These are phyloP conservation scores for Cercospora sesami DNA, from an alignment of 2,329 filamentous ascomycete species.

Conservation along the genomic window DNA sequence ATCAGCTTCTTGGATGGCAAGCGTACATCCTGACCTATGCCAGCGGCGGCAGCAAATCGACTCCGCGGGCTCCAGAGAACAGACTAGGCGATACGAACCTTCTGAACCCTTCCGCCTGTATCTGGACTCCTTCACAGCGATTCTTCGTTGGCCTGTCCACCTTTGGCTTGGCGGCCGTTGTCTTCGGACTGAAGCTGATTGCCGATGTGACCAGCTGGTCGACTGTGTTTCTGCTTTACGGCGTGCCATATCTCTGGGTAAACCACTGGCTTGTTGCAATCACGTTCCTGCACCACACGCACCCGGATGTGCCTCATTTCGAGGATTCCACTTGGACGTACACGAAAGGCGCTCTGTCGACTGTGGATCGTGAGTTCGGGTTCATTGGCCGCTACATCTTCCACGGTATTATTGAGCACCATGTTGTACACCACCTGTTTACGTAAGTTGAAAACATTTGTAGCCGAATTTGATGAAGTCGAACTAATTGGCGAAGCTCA, in stretches of 20 bases:
- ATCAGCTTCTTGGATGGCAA: conserved; percentile 36
- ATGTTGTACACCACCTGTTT: conserved; percentile 60
- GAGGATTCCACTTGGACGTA: conserved; percentile 62
- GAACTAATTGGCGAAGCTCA: conserved; percentile 4
- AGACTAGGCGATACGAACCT: conserved; percentile 44
- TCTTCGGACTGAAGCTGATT: conserved; percentile 54
- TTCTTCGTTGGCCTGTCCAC: conserved; percentile 60
- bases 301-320: conserved; percentile 59
- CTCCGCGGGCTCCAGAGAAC: conserved; percentile 7
- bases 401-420: conserved; percentile 65
- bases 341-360: conserved; percentile 61
- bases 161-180: conserved; percentile 57
- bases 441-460: conserved; percentile 47
- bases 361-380: conserved; percentile 65
- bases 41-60: conserved; percentile 24
- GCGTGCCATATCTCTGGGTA: conserved; percentile 68
- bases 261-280: conserved; percentile 74
- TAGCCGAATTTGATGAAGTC: neutral
- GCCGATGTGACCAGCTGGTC: conserved; percentile 9
- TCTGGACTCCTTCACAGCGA: conserved; percentile 50
- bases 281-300: conserved; percentile 73
- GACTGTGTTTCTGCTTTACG: conserved; percentile 40
- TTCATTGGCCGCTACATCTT: conserved; percentile 66
- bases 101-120: conserved; percentile 59
- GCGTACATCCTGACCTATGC: conserved; percentile 34